Evolutionary conservation across 306 rosid species (phyloP), one percentile per base, ranked within the genome.

Genomic region (Parietaria judaica): DNA sequence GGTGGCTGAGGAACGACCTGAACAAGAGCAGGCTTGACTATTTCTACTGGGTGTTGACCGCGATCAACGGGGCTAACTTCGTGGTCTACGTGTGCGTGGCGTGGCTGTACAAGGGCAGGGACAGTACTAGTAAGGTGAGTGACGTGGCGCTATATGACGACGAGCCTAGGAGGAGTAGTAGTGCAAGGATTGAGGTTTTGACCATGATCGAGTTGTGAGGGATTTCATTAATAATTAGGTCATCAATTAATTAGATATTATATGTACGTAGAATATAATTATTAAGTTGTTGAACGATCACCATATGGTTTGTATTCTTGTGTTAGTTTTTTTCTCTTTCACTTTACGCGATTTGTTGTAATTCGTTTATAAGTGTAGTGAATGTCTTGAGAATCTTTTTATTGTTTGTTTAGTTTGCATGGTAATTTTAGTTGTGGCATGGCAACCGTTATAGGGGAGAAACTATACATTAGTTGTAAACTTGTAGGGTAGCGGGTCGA

Each of bases 41-140:
- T 15, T 84, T 80, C 44, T 84, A 75, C 13, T 84, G 90, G 90
- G 49, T 80, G n/a, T 23, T 80, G 67, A 50, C 84, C 1, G 64
- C 8, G 14, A 56, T 80, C 46, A 80, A 56, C 57, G 70, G 10
- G 5, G n/a, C 66, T 43, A 81, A 81, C 74, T 78, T 84, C 61
- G 50, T 73, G 36, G 69, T 68, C 39, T 78, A 72, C 64, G 51
- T 78, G 63, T 34, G 36, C 23, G 79, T 69, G 68, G 75, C 86
- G 11, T 23, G 51, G 61, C 8, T 36, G 60, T 76, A 54, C 58
- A 70, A 38, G 56, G 81, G 83, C 15, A 67, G 51, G 61, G 12
- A 16, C 2, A 67, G 61, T 41, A 6, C 7, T n/a, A 23, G 36
- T 41, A n/a, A 11, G 67, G 69, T 71, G 45, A 68, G 14, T 14